Conservation (phyloP, 1,284 basidiomycete species). For the Laetiporus sulphureus region DNA sequence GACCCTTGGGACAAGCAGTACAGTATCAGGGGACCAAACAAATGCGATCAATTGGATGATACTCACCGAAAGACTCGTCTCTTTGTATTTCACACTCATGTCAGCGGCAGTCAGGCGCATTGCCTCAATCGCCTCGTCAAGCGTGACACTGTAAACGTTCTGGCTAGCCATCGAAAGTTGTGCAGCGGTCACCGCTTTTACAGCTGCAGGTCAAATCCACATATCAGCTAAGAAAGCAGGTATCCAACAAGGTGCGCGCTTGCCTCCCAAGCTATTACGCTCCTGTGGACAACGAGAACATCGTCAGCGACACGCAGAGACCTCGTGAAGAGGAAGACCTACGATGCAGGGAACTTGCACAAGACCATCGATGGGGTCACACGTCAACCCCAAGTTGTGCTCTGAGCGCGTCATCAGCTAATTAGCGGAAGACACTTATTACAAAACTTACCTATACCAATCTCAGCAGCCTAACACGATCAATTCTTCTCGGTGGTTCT, state of each 20-base stretch:
- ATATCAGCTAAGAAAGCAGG: background rate
- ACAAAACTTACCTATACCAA: constrained; percentile 72
- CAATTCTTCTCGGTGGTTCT: constrained; percentile 1
- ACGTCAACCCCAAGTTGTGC: constrained; percentile 85
- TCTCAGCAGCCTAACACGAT: constrained; percentile 75
- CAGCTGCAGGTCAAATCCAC: constrained; percentile 39
- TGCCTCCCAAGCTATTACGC: constrained; percentile 82
- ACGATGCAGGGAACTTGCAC: constrained; percentile 95
- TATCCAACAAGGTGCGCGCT: constrained; percentile 9
- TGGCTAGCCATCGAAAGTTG: constrained; percentile 90
- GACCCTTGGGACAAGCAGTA: constrained; percentile 35
- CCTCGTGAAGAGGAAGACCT: constrained; percentile 22
- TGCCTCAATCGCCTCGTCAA: constrained; percentile 95
- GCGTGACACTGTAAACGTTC: constrained; percentile 80
- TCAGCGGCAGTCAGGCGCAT: constrained; percentile 88
- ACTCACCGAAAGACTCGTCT: constrained; percentile 82
- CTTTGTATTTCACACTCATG: constrained; percentile 89
- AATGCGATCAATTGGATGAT: constrained; percentile 2
- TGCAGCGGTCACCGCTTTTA: constrained; percentile 88
- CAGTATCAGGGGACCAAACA: background rate
- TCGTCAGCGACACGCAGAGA: background rate
- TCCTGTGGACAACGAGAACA: constrained; percentile 41
- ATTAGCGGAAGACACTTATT: constrained; percentile 1
- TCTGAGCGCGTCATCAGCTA: constrained; percentile 41
- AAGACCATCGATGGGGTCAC: constrained; percentile 88